Evolutionary conservation across 108 stramenopile species (phyloP), one percentile per base, ranked within the genome.

Genomic region (Conticribra weissflogii): DNA sequence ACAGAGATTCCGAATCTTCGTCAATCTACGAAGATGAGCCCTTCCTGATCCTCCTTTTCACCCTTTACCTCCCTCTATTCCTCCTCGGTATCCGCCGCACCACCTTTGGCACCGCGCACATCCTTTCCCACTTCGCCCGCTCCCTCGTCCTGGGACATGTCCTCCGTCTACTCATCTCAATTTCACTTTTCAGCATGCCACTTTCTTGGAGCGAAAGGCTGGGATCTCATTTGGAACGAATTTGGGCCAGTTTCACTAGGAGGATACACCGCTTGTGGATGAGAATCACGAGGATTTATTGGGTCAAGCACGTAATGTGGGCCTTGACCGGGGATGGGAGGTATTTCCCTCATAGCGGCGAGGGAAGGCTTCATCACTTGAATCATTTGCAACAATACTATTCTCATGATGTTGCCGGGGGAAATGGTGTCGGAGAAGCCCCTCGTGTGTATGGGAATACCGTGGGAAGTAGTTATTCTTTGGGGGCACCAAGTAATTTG

Each of bases 31-130:
- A 48, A 28, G 56, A 41, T 9, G 63, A 66, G 24, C 44, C 61
- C 18, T 65, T 77, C 30, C 62, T 74, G 79, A 71, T 70, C 52
- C 25, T 81, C 14, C 28, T 84, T 14, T 18, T 68, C n/a, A 73
- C 77, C 3, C 50, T 68, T 16, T 85, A 79, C 54, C 0, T 79
- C 34, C 84, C 84, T 2, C 27, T 85, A 17, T 21, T 72, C 2
- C 36, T 78, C 14, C 45, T 85, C n/a, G 81, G 84, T 72, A 41
- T 78, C 5, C 76, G 81, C n/a, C 66, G 69, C 22, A 68, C 77
- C 33, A 74, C 81, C 50, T 70, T 74, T 51, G 80, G 81, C 29
- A 68, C 71, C 14, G 64, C 68, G 5, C 53, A 77, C 29, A 53
- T 81, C 31, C 53, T 85, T 49, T 66, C 65, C 14, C 53, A 77